Base-by-base conservation (phyloP, 2,329 filamentous ascomycete species). In the Cladosporium sp. region DNA sequence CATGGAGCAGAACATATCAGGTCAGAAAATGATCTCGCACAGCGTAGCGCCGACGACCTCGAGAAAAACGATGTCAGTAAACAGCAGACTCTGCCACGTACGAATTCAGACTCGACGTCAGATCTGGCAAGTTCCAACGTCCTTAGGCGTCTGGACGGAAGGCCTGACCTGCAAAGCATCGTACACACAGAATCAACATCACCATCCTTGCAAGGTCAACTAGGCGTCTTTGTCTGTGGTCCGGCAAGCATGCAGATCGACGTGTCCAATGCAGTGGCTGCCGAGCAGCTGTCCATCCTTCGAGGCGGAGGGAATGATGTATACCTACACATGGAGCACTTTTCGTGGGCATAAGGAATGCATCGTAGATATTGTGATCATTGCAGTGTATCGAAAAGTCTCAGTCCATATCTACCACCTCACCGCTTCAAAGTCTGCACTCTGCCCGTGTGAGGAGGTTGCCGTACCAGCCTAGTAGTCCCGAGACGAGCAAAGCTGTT, bases 261-360 rank as follows among this genome's bases (percentile, higher is more conserved):
- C 69, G 75, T 79, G 8, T 70, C 76, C 1, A 76, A 79, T 66
- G 78, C 77, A 7, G 77, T 78, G 19, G 78, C 78, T 1, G 55
- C 55, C n/a, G 74, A 73, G 40, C 78, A 82, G 56, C 51, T 73
- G 56, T 60, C 61, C 7, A 72, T 76, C 12, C 25, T 78, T 7
- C 71, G 64, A 17, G 70, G 66, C 5, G 65, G 62, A 1, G 67
- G 58, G 60, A 3, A 67, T 67, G 36, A 70, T 80, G 2, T 80
- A 14, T 51, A 78, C 67, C 61, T 81, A 58, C 78, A 81, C 67
- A 73, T 74, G 20, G 79, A 82, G 67, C 72, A 76, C 56, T 81
- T 81, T 61, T 74, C 73, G 62, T 79, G 65, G 75, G 76, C 75
- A 38, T 72, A 60, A 60, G 20, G 30, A 38, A 37, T 22, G 15